Base-by-base conservation (phyloP, 2,329 filamentous ascomycete genomes). In the Lasiodiplodia sp. region DNA sequence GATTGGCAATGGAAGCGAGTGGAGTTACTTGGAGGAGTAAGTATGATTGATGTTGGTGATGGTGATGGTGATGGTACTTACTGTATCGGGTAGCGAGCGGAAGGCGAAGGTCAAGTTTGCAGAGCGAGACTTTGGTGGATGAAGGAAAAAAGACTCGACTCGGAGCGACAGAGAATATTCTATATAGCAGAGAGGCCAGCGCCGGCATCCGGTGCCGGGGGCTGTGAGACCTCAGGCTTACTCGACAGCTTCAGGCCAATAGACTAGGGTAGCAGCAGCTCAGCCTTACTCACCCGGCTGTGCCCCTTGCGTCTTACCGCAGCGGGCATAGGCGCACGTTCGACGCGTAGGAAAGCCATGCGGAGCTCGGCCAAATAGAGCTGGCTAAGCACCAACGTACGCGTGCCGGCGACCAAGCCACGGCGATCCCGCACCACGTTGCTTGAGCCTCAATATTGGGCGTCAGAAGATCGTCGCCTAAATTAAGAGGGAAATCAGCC, bases 251-350 rank as follows among this genome's bases (percentile, higher is more conserved):
- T 44, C 56, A 44, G 34, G 56, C 56, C 56, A 58, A 34, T 58
- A 58, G 34, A 25, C 37, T 12, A 37, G 55, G 55, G 34, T 40
- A 37, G n/a, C 6, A 25, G 40, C 40, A 37, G 28, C 58, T 63
- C 58, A 63, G 58, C 58, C 58, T 63, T 63, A 63, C 23, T 2
- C 56, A 37, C 31, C 21, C 37, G 56, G 56, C 58, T 34, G 40
- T 49, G 58, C 37, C 25, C 58, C 21, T 34, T 7, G 25, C 10
- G 58, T 49, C 58, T 63, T 34, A 51, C 58, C 58, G 21, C 25
- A 49, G 58, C 18, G 16, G 58, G 58, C 23, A 49, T 51, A n/a
- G 58, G 14, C 21, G 38, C 23, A 25, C n/a, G 23, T n/a, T 34
- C 38, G 57, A 62, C 40, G 40, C 58, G 40, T 49, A 34, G 31